Conservation (phyloP, 108 stramenopile genomes). For the Fistulifera solaris region DNA sequence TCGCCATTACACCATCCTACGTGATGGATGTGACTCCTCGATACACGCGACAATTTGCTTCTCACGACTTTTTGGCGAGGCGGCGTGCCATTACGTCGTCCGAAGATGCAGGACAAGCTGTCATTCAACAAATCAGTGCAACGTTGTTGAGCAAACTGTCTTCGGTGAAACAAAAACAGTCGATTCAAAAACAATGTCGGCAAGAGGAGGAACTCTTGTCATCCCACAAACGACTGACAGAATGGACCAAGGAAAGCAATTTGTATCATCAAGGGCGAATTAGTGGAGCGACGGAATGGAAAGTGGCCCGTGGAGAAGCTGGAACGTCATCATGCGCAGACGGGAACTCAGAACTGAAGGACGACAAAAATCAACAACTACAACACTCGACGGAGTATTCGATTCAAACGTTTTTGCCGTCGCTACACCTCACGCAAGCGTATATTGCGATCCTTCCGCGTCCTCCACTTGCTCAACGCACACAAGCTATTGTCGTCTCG, state of each 20-base stretch:
- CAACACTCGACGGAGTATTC: neutral
- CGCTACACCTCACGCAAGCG: conserved; percentile 7
- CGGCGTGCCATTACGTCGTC: conserved; percentile 38
- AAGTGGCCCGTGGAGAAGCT: conserved; percentile 46
- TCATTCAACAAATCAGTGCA: conserved; percentile 32
- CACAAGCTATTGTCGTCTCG: conserved; percentile 33
- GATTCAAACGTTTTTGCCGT: conserved; percentile 28
- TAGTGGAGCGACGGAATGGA: conserved; percentile 70
- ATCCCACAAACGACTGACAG: conserved; percentile 16
- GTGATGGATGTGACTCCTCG: conserved; percentile 88
- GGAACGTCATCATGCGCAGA: conserved; percentile 15
- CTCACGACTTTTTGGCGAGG: conserved; percentile 49
- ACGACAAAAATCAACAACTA: neutral
- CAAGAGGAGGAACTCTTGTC: conserved; percentile 22
- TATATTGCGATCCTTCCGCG: no score
- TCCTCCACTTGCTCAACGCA: neutral
- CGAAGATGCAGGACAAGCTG: conserved; percentile 20
- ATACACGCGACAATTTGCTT: conserved; percentile 68
- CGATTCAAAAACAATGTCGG: neutral
- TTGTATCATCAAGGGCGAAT: conserved; percentile 38
- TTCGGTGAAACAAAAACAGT: conserved; percentile 2
- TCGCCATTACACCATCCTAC: conserved; percentile 46
- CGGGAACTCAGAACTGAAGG: neutral
- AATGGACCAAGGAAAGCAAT: conserved; percentile 33
- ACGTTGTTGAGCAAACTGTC: conserved; percentile 11